Evolutionary conservation across 495 filamentous ascomycete genomes (phyloP).

Genomic region (Aspergillus ostianus): DNA sequence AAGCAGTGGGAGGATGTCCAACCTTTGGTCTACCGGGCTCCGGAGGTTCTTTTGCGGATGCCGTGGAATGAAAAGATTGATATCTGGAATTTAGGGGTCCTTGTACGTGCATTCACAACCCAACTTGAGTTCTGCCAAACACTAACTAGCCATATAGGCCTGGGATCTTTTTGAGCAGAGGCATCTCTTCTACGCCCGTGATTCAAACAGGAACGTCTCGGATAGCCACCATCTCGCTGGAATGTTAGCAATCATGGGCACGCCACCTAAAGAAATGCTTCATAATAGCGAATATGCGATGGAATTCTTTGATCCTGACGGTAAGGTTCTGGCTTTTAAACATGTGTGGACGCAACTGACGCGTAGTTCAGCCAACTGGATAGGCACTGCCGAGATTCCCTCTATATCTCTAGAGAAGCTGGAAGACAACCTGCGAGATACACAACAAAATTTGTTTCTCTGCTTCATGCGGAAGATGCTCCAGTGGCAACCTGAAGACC

Average conservation of each 20-base stretch:
- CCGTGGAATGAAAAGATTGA: conserved; percentile 39
- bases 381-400: conserved; percentile 11
- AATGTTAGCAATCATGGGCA: conserved; percentile 42
- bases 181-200: conserved; percentile 38
- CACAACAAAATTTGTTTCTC: conserved; percentile 36
- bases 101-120: conserved; percentile 29
- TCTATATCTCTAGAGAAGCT: conserved; percentile 16
- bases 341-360: neutral
- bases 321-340: conserved; percentile 13
- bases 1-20: conserved; percentile 23
- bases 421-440: conserved; percentile 27
- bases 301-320: conserved; percentile 23
- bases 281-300: conserved; percentile 26
- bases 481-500: conserved; percentile 38
- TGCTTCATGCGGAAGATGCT: conserved; percentile 41
- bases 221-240: conserved; percentile 41
- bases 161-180: conserved; percentile 46
- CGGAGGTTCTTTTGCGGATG: conserved; percentile 39
- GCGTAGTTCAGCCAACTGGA: conserved; percentile 16
- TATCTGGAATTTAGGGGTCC: conserved; percentile 41
- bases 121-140: neutral
- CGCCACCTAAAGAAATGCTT: conserved; percentile 37
- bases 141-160: conserved; percentile 20
- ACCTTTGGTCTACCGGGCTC: conserved; percentile 39
- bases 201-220: conserved; percentile 31